phyloP scores from a whole-genome alignment of 1,284 basidiomycete species.

The Papiliotrema laurentii region DNA sequence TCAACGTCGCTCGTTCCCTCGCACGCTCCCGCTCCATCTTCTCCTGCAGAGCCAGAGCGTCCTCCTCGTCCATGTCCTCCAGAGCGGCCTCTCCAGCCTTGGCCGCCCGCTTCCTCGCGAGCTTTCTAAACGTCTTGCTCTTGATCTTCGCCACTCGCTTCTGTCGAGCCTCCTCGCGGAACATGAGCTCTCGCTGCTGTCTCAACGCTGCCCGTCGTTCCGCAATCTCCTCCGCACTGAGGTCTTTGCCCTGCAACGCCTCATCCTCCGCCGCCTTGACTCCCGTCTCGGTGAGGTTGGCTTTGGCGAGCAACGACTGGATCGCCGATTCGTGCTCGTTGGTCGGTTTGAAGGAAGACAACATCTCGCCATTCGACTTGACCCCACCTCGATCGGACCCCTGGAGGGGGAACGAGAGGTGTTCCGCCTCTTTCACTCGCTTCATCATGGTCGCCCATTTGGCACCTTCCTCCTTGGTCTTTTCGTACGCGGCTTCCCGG shows the following conservation, averaged over 20 bases:
- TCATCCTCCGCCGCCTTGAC: constrained; percentile 72
- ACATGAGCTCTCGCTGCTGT: constrained; percentile 87
- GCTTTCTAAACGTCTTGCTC: constrained; percentile 83
- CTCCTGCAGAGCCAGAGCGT: constrained; percentile 57
- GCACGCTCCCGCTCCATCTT: constrained; percentile 75
- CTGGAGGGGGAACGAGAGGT: constrained; percentile 88
- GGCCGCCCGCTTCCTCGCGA: constrained; percentile 73
- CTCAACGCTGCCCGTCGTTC: constrained; percentile 75
- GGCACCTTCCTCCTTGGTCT: constrained; percentile 84
- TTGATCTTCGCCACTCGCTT: constrained; percentile 93
- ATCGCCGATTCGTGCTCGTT: constrained; percentile 75
- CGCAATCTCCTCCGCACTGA: constrained; percentile 77
- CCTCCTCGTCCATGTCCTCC: constrained; percentile 52
- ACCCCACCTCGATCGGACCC: constrained; percentile 55
- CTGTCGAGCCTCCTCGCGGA: constrained; percentile 87
- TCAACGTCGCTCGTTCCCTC: constrained; percentile 75
- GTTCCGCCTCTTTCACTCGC: constrained; percentile 82
- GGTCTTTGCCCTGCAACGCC: constrained; percentile 62
- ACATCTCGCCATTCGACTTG: constrained; percentile 40
- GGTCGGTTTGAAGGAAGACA: constrained; percentile 66
- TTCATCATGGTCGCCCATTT: constrained; percentile 94
- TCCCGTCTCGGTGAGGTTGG: constrained; percentile 75
- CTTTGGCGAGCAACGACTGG: constrained; percentile 67
- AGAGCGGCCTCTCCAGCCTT: constrained; percentile 53
- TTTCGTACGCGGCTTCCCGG: constrained; percentile 88